Base-by-base conservation (phyloP, 2,329 filamentous ascomycete genomes). In the Aplosporella prunicola region DNA sequence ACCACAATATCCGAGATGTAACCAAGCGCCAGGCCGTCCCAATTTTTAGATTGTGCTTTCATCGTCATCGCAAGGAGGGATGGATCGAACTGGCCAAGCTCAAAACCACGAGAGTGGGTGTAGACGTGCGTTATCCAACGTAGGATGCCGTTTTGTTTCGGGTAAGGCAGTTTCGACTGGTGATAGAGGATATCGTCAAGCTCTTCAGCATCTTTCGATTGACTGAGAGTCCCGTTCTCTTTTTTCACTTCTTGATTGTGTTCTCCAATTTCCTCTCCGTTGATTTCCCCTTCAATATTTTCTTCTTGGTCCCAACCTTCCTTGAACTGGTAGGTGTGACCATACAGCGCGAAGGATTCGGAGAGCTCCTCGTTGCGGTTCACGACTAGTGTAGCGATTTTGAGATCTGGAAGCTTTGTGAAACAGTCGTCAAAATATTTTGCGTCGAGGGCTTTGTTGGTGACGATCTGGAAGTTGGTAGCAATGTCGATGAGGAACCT, bases 31-130 rank as follows among this genome's bases (percentile, higher is more conserved):
- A 80, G 48, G 0, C 41, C 31, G 0, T 58, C 47, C 76, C 76
- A 80, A 11, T 71, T 74, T 9, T 47, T 43, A 0, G 74, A 66
- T 40, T 80, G 74, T 22, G 67, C 63, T 18, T 65, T 64, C 51
- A 80, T 76, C 0, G 62, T 55, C 0, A 50, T 57, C 0, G 62
- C 52, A 0, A 78, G 48, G 10, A 76, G 46, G 8, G 53, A 47
- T 0, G 50, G 24, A 25, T 56, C 55, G 43, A 66, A 64, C 1
- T 60, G 76, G 1, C 73, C 74, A 0, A 79, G 42, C 34, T 77
- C 71, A 11, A 71, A 68, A 0, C 71, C 73, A 0, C 71, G 67
- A 0, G 64, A 72, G 0, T 52, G 46, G 0, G 45, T 44, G 43
- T 75, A 70, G 0, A 64, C 47, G 0, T 51, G 26, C 14, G 56